Conservation (phyloP, 805 yeast genomes). For the Wickerhamomyces kurtzmanii region DNA sequence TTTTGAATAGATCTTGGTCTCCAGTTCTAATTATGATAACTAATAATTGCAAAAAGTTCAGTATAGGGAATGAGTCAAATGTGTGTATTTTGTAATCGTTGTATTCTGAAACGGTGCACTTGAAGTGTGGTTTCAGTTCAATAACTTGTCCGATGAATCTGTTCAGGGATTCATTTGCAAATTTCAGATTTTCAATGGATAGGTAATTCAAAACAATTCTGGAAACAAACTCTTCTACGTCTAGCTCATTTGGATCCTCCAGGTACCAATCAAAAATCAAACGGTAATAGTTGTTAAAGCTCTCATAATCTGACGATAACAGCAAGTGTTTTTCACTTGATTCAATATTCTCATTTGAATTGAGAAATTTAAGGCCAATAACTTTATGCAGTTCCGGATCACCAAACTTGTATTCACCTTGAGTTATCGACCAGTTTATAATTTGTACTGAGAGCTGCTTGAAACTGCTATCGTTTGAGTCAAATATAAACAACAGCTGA, state of each 20-base stretch:
- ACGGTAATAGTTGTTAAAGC: slow-evolving; percentile 34
- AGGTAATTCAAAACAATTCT: slow-evolving; percentile 74
- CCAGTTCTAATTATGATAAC: slow-evolving; percentile 46
- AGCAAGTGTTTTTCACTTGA: slow-evolving; percentile 70
- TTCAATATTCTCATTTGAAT: slow-evolving; percentile 34
- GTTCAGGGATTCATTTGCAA: slow-evolving; percentile 33
- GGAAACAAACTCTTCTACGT: slow-evolving; percentile 24
- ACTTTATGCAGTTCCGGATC: slow-evolving; percentile 69
- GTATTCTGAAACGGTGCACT: no score
- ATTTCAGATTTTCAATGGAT: slow-evolving; percentile 54
- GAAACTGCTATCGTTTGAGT: slow-evolving; percentile 47
- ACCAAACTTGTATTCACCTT: slow-evolving; percentile 46
- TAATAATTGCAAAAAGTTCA: slow-evolving; percentile 66
- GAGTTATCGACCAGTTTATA: slow-evolving; percentile 53
- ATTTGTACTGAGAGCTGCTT: slow-evolving; percentile 58
- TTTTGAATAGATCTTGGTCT: slow-evolving; percentile 41
- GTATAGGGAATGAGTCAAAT: slow-evolving; percentile 32
- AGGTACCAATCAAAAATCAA: slow-evolving; percentile 35
- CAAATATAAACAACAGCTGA: slow-evolving; percentile 33
- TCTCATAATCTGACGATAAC: slow-evolving; percentile 38
- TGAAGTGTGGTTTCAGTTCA: slow-evolving; percentile 10
- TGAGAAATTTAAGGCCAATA: slow-evolving; percentile 57
- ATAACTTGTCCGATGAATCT: slow-evolving; percentile 25
- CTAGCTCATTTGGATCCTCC: slow-evolving; percentile 14
- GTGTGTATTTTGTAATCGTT: slow-evolving; percentile 22